Conservation (phyloP, 306 rosid genomes). For the Neltuma alba region DNA sequence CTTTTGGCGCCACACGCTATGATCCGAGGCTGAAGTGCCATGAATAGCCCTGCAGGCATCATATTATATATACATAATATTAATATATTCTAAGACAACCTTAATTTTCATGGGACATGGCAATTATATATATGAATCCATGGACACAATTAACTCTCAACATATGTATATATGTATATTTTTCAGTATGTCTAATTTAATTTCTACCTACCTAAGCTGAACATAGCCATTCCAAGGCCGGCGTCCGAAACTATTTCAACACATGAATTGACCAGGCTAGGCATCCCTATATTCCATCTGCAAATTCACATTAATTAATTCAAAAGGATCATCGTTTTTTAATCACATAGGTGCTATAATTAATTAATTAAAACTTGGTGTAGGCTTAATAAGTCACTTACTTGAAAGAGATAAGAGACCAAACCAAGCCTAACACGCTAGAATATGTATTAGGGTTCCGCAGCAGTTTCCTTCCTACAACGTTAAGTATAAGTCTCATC, state of each 20-base stretch:
- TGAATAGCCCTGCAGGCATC: conserved; percentile 71
- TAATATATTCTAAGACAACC: neutral
- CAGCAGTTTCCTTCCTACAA: conserved; percentile 84
- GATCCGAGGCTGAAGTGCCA: conserved; percentile 94
- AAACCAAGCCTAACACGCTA: conserved; percentile 80
- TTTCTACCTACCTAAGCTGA: conserved; percentile 74
- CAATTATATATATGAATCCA: neutral
- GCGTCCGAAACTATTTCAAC: conserved; percentile 89
- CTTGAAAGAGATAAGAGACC: conserved; percentile 91
- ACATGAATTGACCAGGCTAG: conserved; percentile 74
- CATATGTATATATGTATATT: too few relatives aligned
- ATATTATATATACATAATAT: too few relatives aligned
- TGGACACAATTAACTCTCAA: neutral
- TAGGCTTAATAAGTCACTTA: conserved; percentile 13
- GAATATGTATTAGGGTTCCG: conserved; percentile 93
- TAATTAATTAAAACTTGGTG: neutral
- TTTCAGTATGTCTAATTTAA: too few relatives aligned
- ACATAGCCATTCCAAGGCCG: conserved; percentile 98
- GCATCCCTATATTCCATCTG: conserved; percentile 88
- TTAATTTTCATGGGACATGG: neutral
- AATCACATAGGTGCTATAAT: too few relatives aligned
- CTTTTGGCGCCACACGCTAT: conserved; percentile 84
- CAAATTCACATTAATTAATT: conserved; percentile 19
- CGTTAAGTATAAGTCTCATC: conserved; percentile 87
- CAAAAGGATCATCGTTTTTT: neutral